These are phyloP conservation scores for Floccularia luteovirens DNA, from an alignment of 768 basidiomycete species.

Conservation along the genomic window DNA sequence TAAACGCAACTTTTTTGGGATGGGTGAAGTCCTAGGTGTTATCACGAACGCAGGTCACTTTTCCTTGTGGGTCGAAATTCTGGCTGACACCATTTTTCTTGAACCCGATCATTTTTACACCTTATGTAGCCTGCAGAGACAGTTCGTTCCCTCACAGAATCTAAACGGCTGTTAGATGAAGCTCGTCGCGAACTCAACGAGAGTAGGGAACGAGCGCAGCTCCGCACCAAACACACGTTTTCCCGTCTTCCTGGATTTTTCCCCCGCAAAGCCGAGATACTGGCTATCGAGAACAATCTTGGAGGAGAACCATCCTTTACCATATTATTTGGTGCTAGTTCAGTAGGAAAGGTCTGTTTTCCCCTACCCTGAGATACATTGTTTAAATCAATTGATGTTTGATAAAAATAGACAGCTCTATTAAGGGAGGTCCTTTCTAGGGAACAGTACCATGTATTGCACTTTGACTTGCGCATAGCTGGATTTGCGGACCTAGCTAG, in stretches of 20 bases:
- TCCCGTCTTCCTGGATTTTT: conserved; percentile 71
- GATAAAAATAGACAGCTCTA: conserved; percentile 72
- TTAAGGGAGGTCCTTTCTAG: conserved; percentile 69
- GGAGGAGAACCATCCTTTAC: conserved; percentile 75
- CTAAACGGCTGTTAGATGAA: conserved; percentile 68
- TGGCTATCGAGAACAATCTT: conserved; percentile 56
- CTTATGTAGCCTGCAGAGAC: conserved; percentile 70
- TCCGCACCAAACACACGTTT: conserved; percentile 71
- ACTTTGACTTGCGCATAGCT: conserved; percentile 78
- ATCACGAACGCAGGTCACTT: conserved; percentile 49
- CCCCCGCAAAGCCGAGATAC: conserved; percentile 57
- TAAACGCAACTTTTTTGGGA: conserved; percentile 70
- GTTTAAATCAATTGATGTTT: conserved; percentile 2
- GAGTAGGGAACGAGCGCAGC: conserved; percentile 54
- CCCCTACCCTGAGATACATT: neutral
- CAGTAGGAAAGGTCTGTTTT: conserved; percentile 63
- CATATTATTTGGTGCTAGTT: conserved; percentile 72
- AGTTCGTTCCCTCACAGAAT: conserved; percentile 73
- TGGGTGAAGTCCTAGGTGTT: conserved; percentile 73
- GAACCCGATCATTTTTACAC: neutral
- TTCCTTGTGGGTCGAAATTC: neutral
- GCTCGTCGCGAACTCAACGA: conserved; percentile 70
- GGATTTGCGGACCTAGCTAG: conserved; percentile 79
- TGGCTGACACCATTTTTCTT: neutral
- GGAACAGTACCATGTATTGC: conserved; percentile 68